A percentile compares a stretch with the other conserved stretches of the same genome.
Evolutionary conservation across 306 rosid genomes (phyloP).

Genomic region (Coriaria nepalensis): DNA sequence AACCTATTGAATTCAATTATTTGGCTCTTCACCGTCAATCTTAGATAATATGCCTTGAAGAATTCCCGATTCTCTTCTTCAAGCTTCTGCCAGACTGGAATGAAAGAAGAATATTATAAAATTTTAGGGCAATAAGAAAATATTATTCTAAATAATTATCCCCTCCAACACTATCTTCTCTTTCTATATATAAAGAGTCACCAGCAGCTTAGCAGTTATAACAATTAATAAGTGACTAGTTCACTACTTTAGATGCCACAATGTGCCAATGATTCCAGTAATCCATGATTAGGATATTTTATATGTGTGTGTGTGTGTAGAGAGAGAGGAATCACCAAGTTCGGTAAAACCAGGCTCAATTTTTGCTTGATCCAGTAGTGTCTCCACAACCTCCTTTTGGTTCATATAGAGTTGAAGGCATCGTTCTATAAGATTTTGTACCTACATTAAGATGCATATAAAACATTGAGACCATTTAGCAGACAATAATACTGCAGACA

Average conservation of each 20-base stretch:
- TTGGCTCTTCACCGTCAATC: slow-evolving; percentile 75
- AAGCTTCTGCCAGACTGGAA: slow-evolving; percentile 90
- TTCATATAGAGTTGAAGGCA: slow-evolving; percentile 90
- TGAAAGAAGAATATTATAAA: slow-evolving; percentile 11
- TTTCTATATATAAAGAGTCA: no score
- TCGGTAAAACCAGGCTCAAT: slow-evolving; percentile 93
- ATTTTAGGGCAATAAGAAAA: background rate
- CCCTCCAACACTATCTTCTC: no score
- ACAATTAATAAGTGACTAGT: no score
- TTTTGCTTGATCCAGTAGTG: slow-evolving; percentile 58
- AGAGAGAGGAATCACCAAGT: slow-evolving; percentile 39
- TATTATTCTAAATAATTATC: no score
- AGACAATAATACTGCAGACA: background rate
- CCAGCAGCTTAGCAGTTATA: no score
- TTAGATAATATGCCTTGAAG: slow-evolving; percentile 75
- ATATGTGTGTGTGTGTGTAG: background rate
- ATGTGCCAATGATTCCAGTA: no score
- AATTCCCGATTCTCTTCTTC: slow-evolving; percentile 87
- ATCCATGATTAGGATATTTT: no score
- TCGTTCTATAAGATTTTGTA: slow-evolving; percentile 84
- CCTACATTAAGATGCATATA: slow-evolving; percentile 27
- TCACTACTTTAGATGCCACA: no score
- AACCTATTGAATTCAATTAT: slow-evolving; percentile 68
- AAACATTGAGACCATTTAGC: background rate
- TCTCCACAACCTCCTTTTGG: slow-evolving; percentile 71